These are phyloP conservation scores for Hypoxylon perforatum DNA, from an alignment of 495 filamentous ascomycete species.

Conservation along the genomic window DNA sequence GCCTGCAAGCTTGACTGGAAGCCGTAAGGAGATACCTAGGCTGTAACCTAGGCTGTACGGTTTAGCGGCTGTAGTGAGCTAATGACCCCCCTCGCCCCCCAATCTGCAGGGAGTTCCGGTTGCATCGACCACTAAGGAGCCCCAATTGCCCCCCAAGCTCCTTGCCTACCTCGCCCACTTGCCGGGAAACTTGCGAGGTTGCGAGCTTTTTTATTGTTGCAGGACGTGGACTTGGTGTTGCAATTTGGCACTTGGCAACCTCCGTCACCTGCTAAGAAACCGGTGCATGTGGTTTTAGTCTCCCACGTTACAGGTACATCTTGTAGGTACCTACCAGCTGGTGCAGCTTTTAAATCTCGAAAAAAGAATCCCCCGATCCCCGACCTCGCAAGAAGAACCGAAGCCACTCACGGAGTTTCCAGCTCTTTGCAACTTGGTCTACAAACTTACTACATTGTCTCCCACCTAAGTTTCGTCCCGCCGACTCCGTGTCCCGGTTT, in stretches of 20 bases:
- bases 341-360: background rate
- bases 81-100: too few species aligned
- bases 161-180: too few species aligned
- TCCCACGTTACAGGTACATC: too few species aligned
- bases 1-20: background rate
- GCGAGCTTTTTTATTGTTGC: conserved; percentile 20
- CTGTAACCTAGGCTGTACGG: background rate
- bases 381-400: conserved; percentile 25
- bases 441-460: conserved; percentile 36
- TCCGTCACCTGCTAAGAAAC: background rate
- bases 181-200: too few species aligned
- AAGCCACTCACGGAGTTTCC: conserved; percentile 12
- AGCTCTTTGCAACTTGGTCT: background rate
- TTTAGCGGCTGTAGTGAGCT: background rate
- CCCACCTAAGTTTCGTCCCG: conserved; percentile 25
- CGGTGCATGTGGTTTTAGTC: too few species aligned
- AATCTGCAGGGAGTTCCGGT: too few species aligned
- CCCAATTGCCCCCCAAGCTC: conserved; percentile 30
- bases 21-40: background rate
- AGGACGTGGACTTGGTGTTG: too few species aligned
- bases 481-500: conserved; percentile 26
- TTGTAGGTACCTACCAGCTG: background rate
- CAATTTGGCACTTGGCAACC: conserved; percentile 31
- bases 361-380: conserved; percentile 40
- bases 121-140: conserved; percentile 22